A percentile compares a stretch with the other conserved stretches of the same genome.
Evolutionary conservation across 228 moss, liverwort and hornwort species (phyloP).

Genomic region (Sphagnum magellanicum): DNA sequence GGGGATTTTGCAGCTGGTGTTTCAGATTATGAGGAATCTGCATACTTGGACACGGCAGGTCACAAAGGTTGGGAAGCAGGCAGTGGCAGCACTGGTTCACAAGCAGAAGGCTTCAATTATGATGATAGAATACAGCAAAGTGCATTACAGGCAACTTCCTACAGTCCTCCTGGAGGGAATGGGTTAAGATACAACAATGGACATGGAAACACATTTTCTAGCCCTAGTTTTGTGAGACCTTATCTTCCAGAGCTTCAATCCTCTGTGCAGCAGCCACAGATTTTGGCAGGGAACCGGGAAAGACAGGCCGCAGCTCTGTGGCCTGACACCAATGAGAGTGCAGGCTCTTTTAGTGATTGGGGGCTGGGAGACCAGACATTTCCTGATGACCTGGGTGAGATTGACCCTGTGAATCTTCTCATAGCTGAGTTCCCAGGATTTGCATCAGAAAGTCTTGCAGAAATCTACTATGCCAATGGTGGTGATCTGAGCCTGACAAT

Average conservation of each 20-base stretch:
- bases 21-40: conserved; percentile 23
- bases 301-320: conserved; percentile 30
- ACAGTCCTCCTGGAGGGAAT: conserved; percentile 20
- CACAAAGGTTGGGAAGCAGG: conserved; percentile 22
- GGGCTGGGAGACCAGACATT: conserved; percentile 27
- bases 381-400: conserved; percentile 45
- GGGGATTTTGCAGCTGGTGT: conserved; percentile 34
- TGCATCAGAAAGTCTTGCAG: conserved; percentile 48
- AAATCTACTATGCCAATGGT: conserved; percentile 56
- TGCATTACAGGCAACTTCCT: conserved; percentile 15
- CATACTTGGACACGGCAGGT: conserved; percentile 10
- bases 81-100: conserved; percentile 14
- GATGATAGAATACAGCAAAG: conserved; percentile 20
- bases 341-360: conserved; percentile 22
- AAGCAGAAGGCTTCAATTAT: conserved; percentile 20
- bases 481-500: conserved; percentile 50
- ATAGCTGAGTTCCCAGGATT: conserved; percentile 49
- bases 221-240: conserved; percentile 28
- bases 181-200: conserved; percentile 16
- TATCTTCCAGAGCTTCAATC: conserved; percentile 55
- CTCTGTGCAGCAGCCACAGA: conserved; percentile 10
- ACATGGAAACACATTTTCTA: conserved; percentile 15
- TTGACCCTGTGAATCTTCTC: conserved; percentile 36
- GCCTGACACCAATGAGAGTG: conserved; percentile 29
- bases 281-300: conserved; percentile 15